These are phyloP conservation scores for Cyberlindnera nakhonratchasimensis DNA, from an alignment of 805 yeast genomes.

Conservation along the genomic window DNA sequence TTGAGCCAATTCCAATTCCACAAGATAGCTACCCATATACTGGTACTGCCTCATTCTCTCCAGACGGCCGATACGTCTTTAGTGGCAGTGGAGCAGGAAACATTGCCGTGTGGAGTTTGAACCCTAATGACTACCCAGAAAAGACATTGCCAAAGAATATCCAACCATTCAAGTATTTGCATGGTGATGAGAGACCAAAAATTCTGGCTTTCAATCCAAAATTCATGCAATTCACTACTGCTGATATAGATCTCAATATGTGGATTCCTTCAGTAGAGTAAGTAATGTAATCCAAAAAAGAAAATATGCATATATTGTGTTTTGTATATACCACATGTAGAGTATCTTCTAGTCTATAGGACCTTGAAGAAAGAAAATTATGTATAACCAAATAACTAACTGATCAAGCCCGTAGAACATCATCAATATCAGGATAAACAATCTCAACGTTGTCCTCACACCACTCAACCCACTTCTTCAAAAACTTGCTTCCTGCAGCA, in stretches of 20 bases:
- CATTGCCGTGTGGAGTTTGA: slow-evolving; percentile 48
- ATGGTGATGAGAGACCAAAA: slow-evolving; percentile 37
- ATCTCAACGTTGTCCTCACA: slow-evolving; percentile 64
- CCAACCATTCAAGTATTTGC: slow-evolving; percentile 15
- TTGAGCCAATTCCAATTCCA: slow-evolving; percentile 40
- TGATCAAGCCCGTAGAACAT: slow-evolving; percentile 22
- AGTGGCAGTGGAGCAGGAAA: slow-evolving; percentile 56
- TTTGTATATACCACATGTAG: no score
- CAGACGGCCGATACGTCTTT: slow-evolving; percentile 61
- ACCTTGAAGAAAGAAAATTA: not conserved
- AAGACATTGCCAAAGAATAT: slow-evolving; percentile 27
- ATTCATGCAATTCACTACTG: slow-evolving; percentile 27
- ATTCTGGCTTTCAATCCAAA: slow-evolving; percentile 40
- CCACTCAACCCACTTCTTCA: slow-evolving; percentile 66
- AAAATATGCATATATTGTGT: no score
- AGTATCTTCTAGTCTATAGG: no score
- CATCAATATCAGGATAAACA: slow-evolving; percentile 49
- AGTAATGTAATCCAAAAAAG: no score
- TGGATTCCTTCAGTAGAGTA: slow-evolving; percentile 22
- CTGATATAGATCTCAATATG: slow-evolving; percentile 22
- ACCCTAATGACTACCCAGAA: slow-evolving; percentile 25
- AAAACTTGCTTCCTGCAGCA: slow-evolving; percentile 37
- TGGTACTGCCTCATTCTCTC: slow-evolving; percentile 57
- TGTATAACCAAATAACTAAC: not conserved
- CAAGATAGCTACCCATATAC: slow-evolving; percentile 43